Conservation (phyloP, 2,329 filamentous ascomycete genomes). For the Aspergillus sp. region DNA sequence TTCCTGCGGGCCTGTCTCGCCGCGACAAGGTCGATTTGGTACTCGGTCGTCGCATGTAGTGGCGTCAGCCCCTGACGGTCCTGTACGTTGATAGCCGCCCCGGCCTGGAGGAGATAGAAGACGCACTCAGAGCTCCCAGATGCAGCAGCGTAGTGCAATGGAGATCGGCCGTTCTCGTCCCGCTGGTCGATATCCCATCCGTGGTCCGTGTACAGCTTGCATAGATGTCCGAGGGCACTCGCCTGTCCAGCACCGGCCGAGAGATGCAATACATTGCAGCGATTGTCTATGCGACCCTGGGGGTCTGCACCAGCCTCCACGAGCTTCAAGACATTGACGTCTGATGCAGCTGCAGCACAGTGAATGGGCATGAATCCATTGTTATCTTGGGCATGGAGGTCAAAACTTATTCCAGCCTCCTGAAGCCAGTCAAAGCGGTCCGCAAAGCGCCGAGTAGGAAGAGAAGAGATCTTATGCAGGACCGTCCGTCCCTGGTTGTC, state of each 20-base stretch:
- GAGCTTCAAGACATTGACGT: conserved; percentile 1
- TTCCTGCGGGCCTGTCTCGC: background rate
- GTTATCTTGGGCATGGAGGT: conserved; percentile 1
- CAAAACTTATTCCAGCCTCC: background rate
- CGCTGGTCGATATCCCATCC: background rate
- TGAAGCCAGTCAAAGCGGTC: background rate
- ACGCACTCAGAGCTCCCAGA: conserved; percentile 7
- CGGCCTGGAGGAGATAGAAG: conserved; percentile 8
- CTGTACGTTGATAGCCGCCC: background rate
- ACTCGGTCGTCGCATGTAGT: background rate
- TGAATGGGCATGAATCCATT: conserved; percentile 11
- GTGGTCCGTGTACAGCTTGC: conserved; percentile 3
- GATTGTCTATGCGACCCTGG: background rate
- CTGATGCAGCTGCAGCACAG: conserved; percentile 4
- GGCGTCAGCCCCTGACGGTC: background rate
- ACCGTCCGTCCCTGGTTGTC: conserved; percentile 3
- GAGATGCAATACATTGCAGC: conserved; percentile 7
- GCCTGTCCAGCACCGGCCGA: conserved; percentile 11
- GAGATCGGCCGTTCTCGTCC: conserved; percentile 5
- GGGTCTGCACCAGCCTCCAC: conserved; percentile 9
- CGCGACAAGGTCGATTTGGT: background rate
- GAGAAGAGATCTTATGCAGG: background rate
- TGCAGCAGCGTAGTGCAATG: conserved; percentile 12
- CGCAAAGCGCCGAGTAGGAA: background rate
- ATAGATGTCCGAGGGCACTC: conserved; percentile 8